Percentiles rank a stretch among this genome's conserved stretches.
phyloP scores from a whole-genome alignment of 1,139 yeast species.

The Pichia sorboxylosa region DNA sequence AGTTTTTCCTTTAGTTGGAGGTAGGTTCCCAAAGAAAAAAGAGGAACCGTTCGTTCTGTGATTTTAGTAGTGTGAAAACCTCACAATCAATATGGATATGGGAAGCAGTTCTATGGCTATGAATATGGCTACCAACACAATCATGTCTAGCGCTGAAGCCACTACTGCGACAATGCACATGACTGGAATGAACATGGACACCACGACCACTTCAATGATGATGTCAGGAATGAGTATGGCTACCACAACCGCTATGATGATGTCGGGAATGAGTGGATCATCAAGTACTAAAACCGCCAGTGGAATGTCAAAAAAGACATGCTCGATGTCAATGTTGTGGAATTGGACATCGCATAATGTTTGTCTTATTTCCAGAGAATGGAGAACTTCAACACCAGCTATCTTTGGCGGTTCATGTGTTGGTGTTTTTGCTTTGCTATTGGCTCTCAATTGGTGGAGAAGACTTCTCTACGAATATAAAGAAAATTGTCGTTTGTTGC shows the following conservation, averaged over 20 bases:
- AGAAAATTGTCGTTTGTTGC: conserved; percentile 23
- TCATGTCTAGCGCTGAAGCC: background rate
- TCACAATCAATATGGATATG: no score
- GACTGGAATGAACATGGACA: conserved; percentile 2
- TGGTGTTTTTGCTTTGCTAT: conserved; percentile 46
- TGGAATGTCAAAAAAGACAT: conserved; percentile 4
- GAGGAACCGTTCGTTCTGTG: no score
- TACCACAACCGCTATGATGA: conserved; percentile 1
- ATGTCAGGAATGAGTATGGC: conserved; percentile 1
- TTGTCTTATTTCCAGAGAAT: conserved; percentile 49
- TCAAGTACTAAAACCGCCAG: background rate
- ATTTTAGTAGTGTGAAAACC: no score
- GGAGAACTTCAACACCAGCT: conserved; percentile 49
- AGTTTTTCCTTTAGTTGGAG: no score
- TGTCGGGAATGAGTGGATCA: background rate
- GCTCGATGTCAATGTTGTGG: conserved; percentile 34
- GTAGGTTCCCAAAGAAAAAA: no score
- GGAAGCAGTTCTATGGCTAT: conserved; percentile 1
- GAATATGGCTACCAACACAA: background rate
- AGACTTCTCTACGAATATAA: conserved; percentile 46
- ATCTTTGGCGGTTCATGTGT: conserved; percentile 62
- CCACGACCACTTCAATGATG: conserved; percentile 1
- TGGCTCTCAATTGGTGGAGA: conserved; percentile 45
- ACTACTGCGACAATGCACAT: background rate
- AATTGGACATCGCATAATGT: conserved; percentile 49